Base-by-base conservation (phyloP, 2,329 filamentous ascomycete species). In the Scedosporium dehoogii region DNA sequence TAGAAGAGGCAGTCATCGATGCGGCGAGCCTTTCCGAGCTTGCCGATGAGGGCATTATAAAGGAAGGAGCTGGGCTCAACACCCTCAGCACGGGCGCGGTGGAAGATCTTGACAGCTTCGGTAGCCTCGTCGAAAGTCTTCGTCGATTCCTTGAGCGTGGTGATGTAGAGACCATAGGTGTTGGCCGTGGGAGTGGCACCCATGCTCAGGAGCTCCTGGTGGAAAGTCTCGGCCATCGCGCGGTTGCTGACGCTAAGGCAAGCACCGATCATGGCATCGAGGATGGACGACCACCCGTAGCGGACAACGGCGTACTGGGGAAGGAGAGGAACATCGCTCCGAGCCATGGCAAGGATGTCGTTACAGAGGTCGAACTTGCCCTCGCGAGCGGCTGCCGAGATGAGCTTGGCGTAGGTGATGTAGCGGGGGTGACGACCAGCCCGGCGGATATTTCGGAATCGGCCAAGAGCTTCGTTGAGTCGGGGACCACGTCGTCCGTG, bases 1-100 rank as follows among this genome's bases (percentile, higher is more conserved):
- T 97, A 97, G 74, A 94, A 96, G 25, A 99, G 85, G 72, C 93
- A 97, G 78, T 99, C 94, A 68, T 99, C 94, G 66, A 99, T 97
- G 65, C 94, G 92, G 61, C 94, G 90, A 62, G 94, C 94, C 81
- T 97, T 97, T 71, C 94, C 94, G 48, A 99, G 87, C 80, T 99
- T 99, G 71, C 94, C 94, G 68, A 99, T 99, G 33, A 99, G 82
- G 59, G 94, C 94, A 70, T 99, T 99, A 84, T 97, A 99, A 66
- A 99, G 76, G 82, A 99, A 99, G 0, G 93, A 96, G 58, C 90
- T 96, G 21, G 94, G 92, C 76, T 96, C 91, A 14, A 99, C 94
- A 64, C 93, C 92, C 76, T 99, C 94, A 12, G 89, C 80, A 78
- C 96, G 92, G 63, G 94, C 92, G 63, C 92, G 90, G 70, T 94